Base-by-base conservation (phyloP, 306 rosid genomes). In the Sicyos baderoa region DNA sequence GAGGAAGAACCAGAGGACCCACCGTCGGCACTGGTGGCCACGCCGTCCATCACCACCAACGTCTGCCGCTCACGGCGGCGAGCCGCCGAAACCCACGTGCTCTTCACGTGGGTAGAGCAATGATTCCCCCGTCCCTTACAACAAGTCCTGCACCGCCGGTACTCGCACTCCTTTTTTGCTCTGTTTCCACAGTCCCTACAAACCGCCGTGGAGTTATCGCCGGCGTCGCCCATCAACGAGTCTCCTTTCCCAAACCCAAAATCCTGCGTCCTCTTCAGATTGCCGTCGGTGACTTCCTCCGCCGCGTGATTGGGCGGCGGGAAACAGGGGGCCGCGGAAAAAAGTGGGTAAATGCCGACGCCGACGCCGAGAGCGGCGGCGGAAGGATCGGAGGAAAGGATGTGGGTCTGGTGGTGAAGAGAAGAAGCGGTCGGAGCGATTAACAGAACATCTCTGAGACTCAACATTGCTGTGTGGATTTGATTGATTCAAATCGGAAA, bases 171-270 rank as follows among this genome's bases (percentile, higher is more conserved):
- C 76, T 85, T 90, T 86, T 90, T 88, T 0, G 97, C 95, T 52
- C 85, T 85, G 72, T 90, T 90, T 25, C 95, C 95, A 72, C 97
- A 88, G 76, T 90, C 97, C 53, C 72, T 79, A 53, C 97, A 90
- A 19, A 79, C 85, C 62, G 74, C 83, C 74, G 75, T 74, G 1
- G 83, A 81, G 17, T 74, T 58, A 5, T 81, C 82, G 22, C 70
- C 68, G 13, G 6, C 45, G 4, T 80, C 84, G 58, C 77, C 37
- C 13, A 63, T 40, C 4, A 64, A 19, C 1, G 53, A 42, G 12
- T 44, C 70, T 5, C 70, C 70, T 42, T 44, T 64, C 11, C 74
- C 50, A 1, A 84, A 68, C 67, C 76, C 78, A 53, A 80, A 37
- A 59, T 85, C 78, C 0, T 80, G 86, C 29, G 75, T 79, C 77